Evolutionary conservation across 495 filamentous ascomycete species (phyloP), one percentile per base, ranked within the genome.

Genomic region (Trichoderma virens): DNA sequence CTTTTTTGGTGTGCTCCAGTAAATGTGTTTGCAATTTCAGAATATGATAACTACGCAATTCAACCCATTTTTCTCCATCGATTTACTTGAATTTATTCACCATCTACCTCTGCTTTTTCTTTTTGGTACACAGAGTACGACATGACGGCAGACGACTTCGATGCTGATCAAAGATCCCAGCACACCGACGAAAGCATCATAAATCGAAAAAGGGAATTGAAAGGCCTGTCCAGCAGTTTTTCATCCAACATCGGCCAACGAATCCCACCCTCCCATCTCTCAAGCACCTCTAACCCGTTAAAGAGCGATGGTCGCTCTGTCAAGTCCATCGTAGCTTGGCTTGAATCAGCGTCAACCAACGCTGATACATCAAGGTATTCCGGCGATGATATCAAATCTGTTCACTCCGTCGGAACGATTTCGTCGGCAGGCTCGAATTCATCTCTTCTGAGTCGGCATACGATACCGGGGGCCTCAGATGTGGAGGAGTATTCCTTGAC

Each of bases 401-500:
- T 28, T 30, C 25, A n/a, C 0, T 39, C 20, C 13, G 11, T 23
- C 31, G 35, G 16, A 11, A 61, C 31, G 14, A 39, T 61, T 9
- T 61, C 59, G 20, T 39, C 59, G 5, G 16, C 31, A 8, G 59
- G 31, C 6, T 39, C 59, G 3, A 35, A 25, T 20, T 39, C 62
- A 61, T 56, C 20, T 35, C 9, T 38, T 14, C 16, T 62, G 59
- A 5, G 65, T 64, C 34, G 43, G 25, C 5, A 62, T 31, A 0
- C 54, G 34, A n/a, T 32, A 31, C 34, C 25, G 47, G 45, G 43
- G 51, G 28, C 60, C 0, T 20, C 20, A 2, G 64, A 34, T 14
- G 31, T 61, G 3, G 70, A 72, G 30, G 69, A 69, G 34, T 65
- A 71, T 38, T 71, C 69, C 3, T 61, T 73, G 62, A 73, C 70